These are phyloP conservation scores for Pseudogymnoascus sp. DNA, from an alignment of 2,329 filamentous ascomycete species.

Conservation along the genomic window DNA sequence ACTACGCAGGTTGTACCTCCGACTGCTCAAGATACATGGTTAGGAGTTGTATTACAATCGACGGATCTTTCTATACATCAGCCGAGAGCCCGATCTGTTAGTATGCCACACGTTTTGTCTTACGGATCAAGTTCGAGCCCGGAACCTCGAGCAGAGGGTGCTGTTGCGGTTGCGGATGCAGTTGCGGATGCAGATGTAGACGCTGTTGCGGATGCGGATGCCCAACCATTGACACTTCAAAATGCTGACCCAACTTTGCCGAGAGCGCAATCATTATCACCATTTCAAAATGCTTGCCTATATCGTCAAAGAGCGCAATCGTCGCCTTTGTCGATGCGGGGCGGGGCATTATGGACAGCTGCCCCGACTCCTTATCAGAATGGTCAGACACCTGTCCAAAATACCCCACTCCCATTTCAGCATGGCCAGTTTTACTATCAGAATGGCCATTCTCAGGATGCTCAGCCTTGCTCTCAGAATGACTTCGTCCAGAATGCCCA, in stretches of 20 bases:
- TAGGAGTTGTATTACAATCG: not conserved
- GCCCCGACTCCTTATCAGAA: not conserved
- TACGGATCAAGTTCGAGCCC: not conserved
- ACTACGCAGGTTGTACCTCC: not conserved
- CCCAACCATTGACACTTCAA: not conserved
- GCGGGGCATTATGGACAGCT: not conserved
- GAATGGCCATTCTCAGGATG: no score
- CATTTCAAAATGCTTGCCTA: not conserved
- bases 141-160: not conserved
- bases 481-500: not conserved
- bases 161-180: not conserved
- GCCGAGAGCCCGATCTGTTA: not conserved
- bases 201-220: no score
- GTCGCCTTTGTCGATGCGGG: not conserved
- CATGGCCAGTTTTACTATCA: not conserved
- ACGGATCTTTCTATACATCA: not conserved
- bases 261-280: not conserved
- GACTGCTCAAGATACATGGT: not conserved
- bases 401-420: not conserved
- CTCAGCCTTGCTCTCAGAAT: not conserved
- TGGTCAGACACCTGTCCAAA: not conserved
- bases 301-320: not conserved
- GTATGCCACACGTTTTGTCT: not conserved
- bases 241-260: not conserved
- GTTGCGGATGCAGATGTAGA: not conserved